phyloP scores from a whole-genome alignment of 345 rosid species.

The Eucalyptus viminalis region DNA sequence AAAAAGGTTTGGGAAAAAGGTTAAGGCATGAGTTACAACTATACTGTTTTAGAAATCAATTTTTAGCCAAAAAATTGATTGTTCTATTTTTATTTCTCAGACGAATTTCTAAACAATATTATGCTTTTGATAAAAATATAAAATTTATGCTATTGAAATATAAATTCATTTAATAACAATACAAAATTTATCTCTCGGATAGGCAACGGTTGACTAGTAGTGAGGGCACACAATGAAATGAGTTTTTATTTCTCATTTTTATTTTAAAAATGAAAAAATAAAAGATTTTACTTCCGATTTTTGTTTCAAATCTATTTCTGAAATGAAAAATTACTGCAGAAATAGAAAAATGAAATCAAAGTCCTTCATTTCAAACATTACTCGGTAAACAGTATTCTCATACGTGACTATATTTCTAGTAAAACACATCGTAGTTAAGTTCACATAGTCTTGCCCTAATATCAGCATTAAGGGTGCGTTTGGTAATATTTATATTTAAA shows the following conservation, averaged over 20 bases:
- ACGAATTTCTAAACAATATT: rapidly evolving
- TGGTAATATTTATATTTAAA: too few species aligned
- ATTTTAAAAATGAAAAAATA: too few species aligned
- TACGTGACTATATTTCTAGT: not conserved
- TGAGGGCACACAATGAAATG: too few species aligned
- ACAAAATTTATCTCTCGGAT: rapidly evolving
- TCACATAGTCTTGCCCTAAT: not conserved
- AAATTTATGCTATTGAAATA: too few species aligned
- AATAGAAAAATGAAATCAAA: too few species aligned
- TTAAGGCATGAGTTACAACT: rapidly evolving
- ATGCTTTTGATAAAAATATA: too few species aligned
- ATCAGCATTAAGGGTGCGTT: not conserved
- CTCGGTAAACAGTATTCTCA: not conserved
- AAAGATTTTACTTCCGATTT: rapidly evolving
- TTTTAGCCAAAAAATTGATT: too few species aligned
- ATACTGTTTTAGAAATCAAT: rapidly evolving
- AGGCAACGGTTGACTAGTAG: rapidly evolving
- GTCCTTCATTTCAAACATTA: not conserved
- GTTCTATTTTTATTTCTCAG: rapidly evolving
- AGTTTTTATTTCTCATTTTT: too few species aligned
- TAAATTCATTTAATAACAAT: rapidly evolving
- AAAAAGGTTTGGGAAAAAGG: rapidly evolving
- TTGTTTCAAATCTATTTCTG: rapidly evolving
- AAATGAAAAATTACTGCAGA: too few species aligned
- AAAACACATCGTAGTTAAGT: not conserved